These are phyloP conservation scores for Kuraishia borneana DNA, from an alignment of 805 yeast genomes.

Conservation along the genomic window DNA sequence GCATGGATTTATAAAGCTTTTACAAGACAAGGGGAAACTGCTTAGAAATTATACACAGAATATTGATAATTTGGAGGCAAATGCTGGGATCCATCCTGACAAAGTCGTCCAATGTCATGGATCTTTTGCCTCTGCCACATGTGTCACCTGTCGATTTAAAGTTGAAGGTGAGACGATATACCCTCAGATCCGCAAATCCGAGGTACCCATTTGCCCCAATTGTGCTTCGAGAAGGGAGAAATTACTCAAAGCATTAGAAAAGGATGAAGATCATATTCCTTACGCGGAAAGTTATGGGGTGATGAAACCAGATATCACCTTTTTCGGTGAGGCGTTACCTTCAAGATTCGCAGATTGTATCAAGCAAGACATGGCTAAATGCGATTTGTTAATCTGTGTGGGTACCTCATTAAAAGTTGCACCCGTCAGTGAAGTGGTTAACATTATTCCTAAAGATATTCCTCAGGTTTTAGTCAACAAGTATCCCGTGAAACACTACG, in stretches of 20 bases:
- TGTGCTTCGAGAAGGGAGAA: constrained; percentile 37
- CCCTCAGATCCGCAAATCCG: constrained; percentile 42
- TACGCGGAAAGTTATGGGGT: constrained; percentile 56
- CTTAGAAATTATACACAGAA: constrained; percentile 84
- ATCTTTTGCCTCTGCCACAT: constrained; percentile 79
- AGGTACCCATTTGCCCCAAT: constrained; percentile 62
- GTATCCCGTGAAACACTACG: constrained; percentile 65
- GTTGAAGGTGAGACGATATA: constrained; percentile 58
- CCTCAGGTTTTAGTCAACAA: constrained; percentile 77
- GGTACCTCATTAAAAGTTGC: constrained; percentile 91
- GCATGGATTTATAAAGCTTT: constrained; percentile 64
- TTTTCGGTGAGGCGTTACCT: constrained; percentile 82
- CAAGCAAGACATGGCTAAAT: constrained; percentile 46
- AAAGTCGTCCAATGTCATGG: constrained; percentile 87
- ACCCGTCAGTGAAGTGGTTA: constrained; percentile 84
- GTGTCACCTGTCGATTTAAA: constrained; percentile 61
- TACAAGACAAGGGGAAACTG: constrained; percentile 68
- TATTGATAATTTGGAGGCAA: constrained; percentile 78
- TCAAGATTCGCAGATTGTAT: constrained; percentile 49
- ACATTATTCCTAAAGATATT: constrained; percentile 53
- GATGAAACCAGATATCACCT: constrained; percentile 86
- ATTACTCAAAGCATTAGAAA: constrained; percentile 15
- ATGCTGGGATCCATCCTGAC: constrained; percentile 60
- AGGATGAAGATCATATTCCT: constrained; percentile 10
- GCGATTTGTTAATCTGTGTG: constrained; percentile 74